phyloP scores from a whole-genome alignment of 352 stramenopile genomes.

The Aphanomyces euteiches region DNA sequence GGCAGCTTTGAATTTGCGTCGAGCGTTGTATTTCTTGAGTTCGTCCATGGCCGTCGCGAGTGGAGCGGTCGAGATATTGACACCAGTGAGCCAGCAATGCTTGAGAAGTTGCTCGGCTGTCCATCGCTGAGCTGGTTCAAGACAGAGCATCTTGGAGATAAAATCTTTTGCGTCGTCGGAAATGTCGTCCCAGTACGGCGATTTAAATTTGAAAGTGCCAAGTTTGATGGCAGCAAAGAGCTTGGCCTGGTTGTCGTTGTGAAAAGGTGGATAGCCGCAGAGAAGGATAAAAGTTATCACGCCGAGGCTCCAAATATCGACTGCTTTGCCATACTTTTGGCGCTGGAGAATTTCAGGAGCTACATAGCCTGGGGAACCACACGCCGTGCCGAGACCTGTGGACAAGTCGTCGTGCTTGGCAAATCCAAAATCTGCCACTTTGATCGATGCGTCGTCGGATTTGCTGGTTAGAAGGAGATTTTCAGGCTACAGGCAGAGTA shows the following conservation, averaged over 20 bases:
- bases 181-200: conserved; percentile 93
- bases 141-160: conserved; percentile 89
- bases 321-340: conserved; percentile 70
- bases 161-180: conserved; percentile 93
- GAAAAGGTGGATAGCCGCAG: conserved; percentile 83
- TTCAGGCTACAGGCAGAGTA: conserved; percentile 47
- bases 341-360: conserved; percentile 79
- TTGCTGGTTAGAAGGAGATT: conserved; percentile 78
- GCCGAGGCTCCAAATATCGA: conserved; percentile 90
- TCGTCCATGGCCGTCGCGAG: conserved; percentile 83
- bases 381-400: conserved; percentile 72
- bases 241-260: conserved; percentile 91
- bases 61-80: conserved; percentile 16
- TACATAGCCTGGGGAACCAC: conserved; percentile 78
- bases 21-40: conserved; percentile 91
- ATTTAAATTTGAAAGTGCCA: conserved; percentile 93
- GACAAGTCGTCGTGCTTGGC: conserved; percentile 75
- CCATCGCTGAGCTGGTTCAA: conserved; percentile 86
- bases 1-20: conserved; percentile 90
- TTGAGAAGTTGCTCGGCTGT: conserved; percentile 46
- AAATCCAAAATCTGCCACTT: conserved; percentile 83
- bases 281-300: conserved; percentile 86
- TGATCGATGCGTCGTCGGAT: conserved; percentile 81
- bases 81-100: conserved; percentile 84
- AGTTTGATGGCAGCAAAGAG: conserved; percentile 95